Evolutionary conservation across 139 green algal genomes (phyloP).

Genomic region (Yamagishiella unicocca): DNA sequence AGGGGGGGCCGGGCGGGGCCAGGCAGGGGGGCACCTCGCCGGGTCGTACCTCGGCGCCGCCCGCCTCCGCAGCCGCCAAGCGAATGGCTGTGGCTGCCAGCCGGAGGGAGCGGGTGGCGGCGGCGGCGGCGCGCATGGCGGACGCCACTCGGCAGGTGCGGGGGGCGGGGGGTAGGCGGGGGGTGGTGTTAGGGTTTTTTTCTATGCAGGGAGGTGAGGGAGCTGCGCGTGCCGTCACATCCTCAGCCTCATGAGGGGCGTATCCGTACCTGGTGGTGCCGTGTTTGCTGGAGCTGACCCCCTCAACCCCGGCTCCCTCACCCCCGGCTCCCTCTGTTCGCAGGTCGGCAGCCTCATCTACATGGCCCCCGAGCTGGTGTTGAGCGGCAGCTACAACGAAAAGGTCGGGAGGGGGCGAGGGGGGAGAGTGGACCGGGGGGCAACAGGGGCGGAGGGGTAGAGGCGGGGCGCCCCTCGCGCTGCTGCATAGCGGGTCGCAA

Average conservation of each 20-base stretch:
- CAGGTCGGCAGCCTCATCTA: constrained; percentile 76
- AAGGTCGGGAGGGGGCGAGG: constrained; percentile 46
- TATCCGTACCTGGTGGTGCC: no score
- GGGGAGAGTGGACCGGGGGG: neutral
- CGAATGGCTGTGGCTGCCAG: neutral
- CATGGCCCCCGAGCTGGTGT: constrained; percentile 78
- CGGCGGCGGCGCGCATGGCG: constrained; percentile 31
- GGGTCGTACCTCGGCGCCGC: neutral
- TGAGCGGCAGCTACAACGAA: constrained; percentile 72
- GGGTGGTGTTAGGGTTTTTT: neutral
- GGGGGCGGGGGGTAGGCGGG: neutral
- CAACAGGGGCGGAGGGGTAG: no score
- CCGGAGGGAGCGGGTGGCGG: neutral
- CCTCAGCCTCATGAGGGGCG: no score
- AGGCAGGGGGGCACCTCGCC: no score
- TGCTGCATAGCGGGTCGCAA: no score
- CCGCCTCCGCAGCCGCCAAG: neutral
- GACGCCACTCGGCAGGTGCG: constrained; percentile 60
- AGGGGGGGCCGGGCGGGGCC: neutral
- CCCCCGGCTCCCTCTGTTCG: neutral
- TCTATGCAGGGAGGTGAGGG: no score
- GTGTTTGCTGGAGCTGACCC: neutral
- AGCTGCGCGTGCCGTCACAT: no score
- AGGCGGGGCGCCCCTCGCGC: no score
- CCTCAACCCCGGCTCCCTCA: neutral